Evolutionary conservation across 257 asterid genomes (phyloP).

Genomic region (Przewalskia tangutica): DNA sequence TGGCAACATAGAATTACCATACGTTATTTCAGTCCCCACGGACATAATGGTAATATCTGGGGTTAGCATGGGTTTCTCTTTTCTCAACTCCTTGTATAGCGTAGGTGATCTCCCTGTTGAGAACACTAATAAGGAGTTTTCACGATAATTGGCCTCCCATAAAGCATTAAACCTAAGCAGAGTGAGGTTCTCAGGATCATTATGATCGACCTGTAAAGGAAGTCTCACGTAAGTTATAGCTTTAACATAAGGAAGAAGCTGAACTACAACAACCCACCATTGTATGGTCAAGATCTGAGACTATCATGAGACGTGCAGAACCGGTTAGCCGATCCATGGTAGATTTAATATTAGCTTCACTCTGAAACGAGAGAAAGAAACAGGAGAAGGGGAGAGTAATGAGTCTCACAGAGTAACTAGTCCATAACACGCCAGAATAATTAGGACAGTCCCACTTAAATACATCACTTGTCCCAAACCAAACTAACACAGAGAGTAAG

Average conservation of each 20-base stretch:
- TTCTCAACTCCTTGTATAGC: conserved; percentile 74
- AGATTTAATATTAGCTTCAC: conserved; percentile 18
- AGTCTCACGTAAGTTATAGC: conserved; percentile 8
- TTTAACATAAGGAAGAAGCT: background rate
- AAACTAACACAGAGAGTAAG: background rate
- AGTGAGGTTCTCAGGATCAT: conserved; percentile 64
- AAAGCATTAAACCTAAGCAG: conserved; percentile 90
- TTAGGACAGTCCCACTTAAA: background rate
- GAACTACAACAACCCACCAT: conserved; percentile 44
- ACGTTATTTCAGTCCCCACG: conserved; percentile 95
- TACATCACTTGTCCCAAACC: background rate
- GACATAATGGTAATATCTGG: conserved; percentile 93
- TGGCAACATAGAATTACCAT: conserved; percentile 85
- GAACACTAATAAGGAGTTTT: conserved; percentile 79
- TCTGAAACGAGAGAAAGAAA: conserved; percentile 25
- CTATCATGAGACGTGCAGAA: conserved; percentile 81
- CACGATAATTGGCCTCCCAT: conserved; percentile 86
- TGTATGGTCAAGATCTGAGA: conserved; percentile 93
- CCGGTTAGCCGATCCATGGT: conserved; percentile 61
- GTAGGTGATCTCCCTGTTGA: conserved; percentile 97
- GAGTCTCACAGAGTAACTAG: background rate
- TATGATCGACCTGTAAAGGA: conserved; percentile 79
- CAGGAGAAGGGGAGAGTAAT: background rate
- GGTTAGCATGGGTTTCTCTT: conserved; percentile 93
- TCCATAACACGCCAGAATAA: background rate